Conservation (phyloP, 345 rosid genomes). For the Durio zibethinus region DNA sequence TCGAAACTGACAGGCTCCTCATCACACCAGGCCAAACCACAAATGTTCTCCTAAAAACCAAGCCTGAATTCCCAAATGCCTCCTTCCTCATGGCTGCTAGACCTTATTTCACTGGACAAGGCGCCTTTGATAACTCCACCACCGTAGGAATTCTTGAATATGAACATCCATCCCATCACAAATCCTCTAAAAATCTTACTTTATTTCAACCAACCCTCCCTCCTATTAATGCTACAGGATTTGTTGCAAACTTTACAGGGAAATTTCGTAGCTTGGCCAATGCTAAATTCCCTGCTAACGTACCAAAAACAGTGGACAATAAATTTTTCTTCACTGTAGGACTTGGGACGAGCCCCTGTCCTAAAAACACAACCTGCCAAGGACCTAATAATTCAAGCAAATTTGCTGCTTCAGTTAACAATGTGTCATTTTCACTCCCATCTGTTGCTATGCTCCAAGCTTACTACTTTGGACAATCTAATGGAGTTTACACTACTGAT, state of each 20-base stretch:
- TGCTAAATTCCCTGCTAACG: constrained; percentile 40
- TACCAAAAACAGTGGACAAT: constrained; percentile 32
- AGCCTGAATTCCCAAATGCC: constrained; percentile 33
- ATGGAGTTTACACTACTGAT: constrained; percentile 41
- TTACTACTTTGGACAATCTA: constrained; percentile 32
- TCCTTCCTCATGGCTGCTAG: constrained; percentile 47
- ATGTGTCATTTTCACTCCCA: constrained; percentile 40
- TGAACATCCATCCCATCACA: constrained; percentile 19
- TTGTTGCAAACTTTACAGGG: constrained; percentile 30
- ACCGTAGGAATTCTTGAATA: constrained; percentile 43
- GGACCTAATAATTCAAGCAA: constrained; percentile 41
- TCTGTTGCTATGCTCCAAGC: constrained; percentile 43
- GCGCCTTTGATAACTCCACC: constrained; percentile 42
- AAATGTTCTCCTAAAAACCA: constrained; percentile 42
- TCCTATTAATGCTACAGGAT: constrained; percentile 28
- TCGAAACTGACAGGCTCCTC: constrained; percentile 23
- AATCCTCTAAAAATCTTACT: constrained; percentile 23
- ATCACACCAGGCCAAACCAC: constrained; percentile 49
- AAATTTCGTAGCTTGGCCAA: constrained; percentile 40
- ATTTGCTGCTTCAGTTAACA: constrained; percentile 43
- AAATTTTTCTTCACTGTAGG: constrained; percentile 43
- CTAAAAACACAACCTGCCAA: constrained; percentile 37
- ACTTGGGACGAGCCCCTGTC: constrained; percentile 42
- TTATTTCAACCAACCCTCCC: constrained; percentile 40
- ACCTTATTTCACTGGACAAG: constrained; percentile 37